phyloP scores from a whole-genome alignment of 169 alveolate species.

The Cryptosporidium parvum region DNA sequence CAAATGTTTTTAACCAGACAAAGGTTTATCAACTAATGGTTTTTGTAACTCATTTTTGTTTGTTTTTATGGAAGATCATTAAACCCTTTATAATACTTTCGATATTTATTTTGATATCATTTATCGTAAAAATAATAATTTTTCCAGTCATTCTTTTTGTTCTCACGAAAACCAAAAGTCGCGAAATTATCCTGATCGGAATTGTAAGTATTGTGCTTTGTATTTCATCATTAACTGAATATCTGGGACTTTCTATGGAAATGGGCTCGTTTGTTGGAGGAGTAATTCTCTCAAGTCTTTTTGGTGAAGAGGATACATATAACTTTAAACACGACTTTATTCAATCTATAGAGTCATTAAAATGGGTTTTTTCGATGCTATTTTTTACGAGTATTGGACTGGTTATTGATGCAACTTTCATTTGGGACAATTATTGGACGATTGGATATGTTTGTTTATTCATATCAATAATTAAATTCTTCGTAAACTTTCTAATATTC shows the following conservation, averaged over 20 bases:
- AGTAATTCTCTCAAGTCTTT: constrained; percentile 42
- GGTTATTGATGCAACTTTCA: constrained; percentile 70
- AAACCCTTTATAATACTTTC: constrained; percentile 45
- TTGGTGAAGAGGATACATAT: constrained; percentile 50
- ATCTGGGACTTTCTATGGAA: constrained; percentile 72
- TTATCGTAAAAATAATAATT: constrained; percentile 22
- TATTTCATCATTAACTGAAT: constrained; percentile 71
- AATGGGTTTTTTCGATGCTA: constrained; percentile 70
- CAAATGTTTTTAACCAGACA: not conserved
- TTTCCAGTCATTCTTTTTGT: constrained; percentile 48
- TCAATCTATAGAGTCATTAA: constrained; percentile 59
- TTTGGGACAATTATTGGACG: constrained; percentile 74
- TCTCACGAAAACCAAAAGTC: constrained; percentile 33
- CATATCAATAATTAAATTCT: constrained; percentile 39
- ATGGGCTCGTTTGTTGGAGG: constrained; percentile 76
- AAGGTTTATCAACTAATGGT: not conserved
- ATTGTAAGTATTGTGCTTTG: constrained; percentile 46
- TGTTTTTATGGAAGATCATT: constrained; percentile 41
- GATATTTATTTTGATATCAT: constrained; percentile 44
- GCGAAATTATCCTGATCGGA: constrained; percentile 66
- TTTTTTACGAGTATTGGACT: constrained; percentile 66
- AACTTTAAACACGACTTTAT: constrained; percentile 58
- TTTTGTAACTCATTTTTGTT: not conserved
- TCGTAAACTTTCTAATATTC: constrained; percentile 33
- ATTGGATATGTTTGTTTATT: constrained; percentile 57